Percentiles rank a stretch among this genome's conserved stretches.
phyloP scores from a whole-genome alignment of 108 stramenopile species.

The Aurantiochytrium sp. region DNA sequence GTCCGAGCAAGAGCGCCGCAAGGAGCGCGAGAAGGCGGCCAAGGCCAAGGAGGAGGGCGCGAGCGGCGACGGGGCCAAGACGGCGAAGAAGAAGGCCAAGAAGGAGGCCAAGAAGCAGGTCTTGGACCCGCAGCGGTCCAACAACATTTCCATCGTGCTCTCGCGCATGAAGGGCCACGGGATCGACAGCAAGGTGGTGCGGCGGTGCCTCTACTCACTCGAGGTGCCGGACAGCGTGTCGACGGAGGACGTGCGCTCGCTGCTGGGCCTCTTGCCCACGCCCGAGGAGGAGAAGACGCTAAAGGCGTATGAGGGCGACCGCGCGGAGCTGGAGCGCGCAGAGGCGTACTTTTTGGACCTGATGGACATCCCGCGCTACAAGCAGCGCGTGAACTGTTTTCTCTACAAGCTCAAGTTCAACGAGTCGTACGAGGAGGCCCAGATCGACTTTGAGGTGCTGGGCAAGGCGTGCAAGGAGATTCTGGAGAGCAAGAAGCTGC shows the following conservation, averaged over 20 bases:
- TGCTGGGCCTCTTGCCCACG: neutral
- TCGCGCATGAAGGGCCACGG: constrained; percentile 10
- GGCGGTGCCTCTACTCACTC: neutral
- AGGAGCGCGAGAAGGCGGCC: constrained; percentile 19
- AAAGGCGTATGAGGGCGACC: neutral
- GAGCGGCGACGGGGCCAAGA: neutral
- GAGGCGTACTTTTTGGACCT: constrained; percentile 37
- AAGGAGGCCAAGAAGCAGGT: constrained; percentile 23
- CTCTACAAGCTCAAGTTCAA: constrained; percentile 79
- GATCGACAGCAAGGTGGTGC: neutral
- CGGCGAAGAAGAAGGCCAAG: neutral
- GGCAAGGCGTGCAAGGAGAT: constrained; percentile 2
- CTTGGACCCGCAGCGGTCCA: neutral
- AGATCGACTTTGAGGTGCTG: constrained; percentile 34
- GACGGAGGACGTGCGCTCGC: neutral
- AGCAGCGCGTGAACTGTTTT: constrained; percentile 70
- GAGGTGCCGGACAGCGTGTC: neutral
- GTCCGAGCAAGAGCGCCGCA: neutral
- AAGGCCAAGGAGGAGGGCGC: constrained; percentile 23
- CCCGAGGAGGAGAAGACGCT: constrained; percentile 30
- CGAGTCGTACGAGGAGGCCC: constrained; percentile 72
- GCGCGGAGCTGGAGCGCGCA: neutral
- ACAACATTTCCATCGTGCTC: constrained; percentile 17
- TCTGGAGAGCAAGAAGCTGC: constrained; percentile 20
- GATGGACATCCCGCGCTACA: neutral